Conservation (phyloP, 2,329 filamentous ascomycete species). For the Talaromyces sp. region DNA sequence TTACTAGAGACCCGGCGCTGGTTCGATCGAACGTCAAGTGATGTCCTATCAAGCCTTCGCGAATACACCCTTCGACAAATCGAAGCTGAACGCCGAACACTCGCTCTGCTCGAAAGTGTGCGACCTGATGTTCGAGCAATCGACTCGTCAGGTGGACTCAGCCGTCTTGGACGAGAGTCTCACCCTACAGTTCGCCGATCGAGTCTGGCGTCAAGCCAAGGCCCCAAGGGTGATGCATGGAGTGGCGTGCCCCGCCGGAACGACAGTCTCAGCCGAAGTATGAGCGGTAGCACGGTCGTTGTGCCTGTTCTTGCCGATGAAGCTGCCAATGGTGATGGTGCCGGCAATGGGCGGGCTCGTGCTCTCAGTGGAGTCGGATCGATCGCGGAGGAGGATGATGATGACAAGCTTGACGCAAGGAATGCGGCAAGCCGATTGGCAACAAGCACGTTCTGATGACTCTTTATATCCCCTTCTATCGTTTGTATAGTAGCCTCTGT, state of each 20-base stretch:
- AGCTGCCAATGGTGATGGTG: slow-evolving; percentile 48
- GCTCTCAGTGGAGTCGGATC: slow-evolving; percentile 46
- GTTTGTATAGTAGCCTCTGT: slow-evolving; percentile 15
- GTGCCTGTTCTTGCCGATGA: slow-evolving; percentile 61
- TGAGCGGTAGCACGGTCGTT: slow-evolving; percentile 65
- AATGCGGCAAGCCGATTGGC: slow-evolving; percentile 93
- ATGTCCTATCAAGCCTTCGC: slow-evolving; percentile 75
- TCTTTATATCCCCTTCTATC: slow-evolving; percentile 20
- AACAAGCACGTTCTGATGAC: slow-evolving; percentile 76
- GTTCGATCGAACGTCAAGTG: slow-evolving; percentile 81
- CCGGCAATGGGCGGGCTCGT: slow-evolving; percentile 45
- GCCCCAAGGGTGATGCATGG: slow-evolving; percentile 97
- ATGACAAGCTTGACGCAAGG: slow-evolving; percentile 88
- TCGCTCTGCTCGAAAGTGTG: slow-evolving; percentile 89
- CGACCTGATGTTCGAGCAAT: slow-evolving; percentile 90
- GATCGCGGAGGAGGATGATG: slow-evolving; percentile 57
- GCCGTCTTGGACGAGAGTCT: slow-evolving; percentile 80
- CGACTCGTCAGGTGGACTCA: slow-evolving; percentile 84
- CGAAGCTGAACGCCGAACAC: slow-evolving; percentile 85
- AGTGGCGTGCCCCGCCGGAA: slow-evolving; percentile 83
- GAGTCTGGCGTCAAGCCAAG: slow-evolving; percentile 81
- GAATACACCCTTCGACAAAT: slow-evolving; percentile 95
- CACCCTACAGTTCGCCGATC: slow-evolving; percentile 71
- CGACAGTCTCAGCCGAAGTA: slow-evolving; percentile 71
- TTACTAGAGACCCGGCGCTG: slow-evolving; percentile 84